Conservation (phyloP, 2,329 filamentous ascomycete species). For the Pestalotiopsis sp. region DNA sequence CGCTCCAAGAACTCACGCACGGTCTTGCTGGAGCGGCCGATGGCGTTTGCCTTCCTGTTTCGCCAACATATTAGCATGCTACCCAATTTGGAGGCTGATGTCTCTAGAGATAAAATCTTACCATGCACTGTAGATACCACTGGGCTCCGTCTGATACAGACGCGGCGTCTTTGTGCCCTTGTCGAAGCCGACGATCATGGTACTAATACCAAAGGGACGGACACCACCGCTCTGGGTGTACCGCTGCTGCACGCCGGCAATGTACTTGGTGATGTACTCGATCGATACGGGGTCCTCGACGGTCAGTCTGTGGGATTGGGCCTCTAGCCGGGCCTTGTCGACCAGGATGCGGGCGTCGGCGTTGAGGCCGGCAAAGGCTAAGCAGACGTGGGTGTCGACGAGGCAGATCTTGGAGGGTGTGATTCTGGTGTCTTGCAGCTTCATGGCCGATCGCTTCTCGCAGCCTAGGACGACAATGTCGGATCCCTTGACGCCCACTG, state of each 20-base stretch:
- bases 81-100: not conserved
- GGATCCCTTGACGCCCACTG: conserved; percentile 92
- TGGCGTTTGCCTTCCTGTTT: conserved; percentile 95
- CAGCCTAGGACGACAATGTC: conserved; percentile 96
- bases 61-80: not conserved
- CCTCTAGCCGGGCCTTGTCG: conserved; percentile 96
- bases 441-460: conserved; percentile 99
- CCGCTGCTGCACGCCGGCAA: conserved; percentile 95
- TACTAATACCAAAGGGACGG: conserved; percentile 97
- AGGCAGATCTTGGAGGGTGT: conserved; percentile 98
- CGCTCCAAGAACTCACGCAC: conserved; percentile 98
- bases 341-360: conserved; percentile 97
- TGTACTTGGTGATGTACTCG: conserved; percentile 99
- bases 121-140: conserved; percentile 98
- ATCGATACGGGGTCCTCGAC: conserved; percentile 97
- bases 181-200: conserved; percentile 97
- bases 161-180: conserved; percentile 85
- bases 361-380: conserved; percentile 96
- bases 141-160: conserved; percentile 98
- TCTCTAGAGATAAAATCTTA: conserved; percentile 40
- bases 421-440: conserved; percentile 98
- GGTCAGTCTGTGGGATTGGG: conserved; percentile 94
- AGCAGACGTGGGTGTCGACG: conserved; percentile 92
- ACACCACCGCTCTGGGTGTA: conserved; percentile 99
- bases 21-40: conserved; percentile 97